Percentiles rank a stretch among this genome's conserved stretches.
Conservation (phyloP, 257 asterid species). For the Galeopsis tetrahit region DNA sequence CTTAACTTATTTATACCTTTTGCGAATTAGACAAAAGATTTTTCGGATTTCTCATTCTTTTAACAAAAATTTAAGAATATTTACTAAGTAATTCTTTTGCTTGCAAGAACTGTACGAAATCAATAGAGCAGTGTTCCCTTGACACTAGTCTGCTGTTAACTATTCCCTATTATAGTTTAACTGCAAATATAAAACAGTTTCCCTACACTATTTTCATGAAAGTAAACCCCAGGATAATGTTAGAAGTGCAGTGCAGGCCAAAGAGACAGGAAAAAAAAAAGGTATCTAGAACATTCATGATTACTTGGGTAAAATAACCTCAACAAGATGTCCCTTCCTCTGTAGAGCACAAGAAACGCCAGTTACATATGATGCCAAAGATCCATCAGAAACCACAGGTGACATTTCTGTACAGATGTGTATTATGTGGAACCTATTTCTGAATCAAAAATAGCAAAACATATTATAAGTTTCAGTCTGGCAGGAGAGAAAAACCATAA, state of each 20-base stretch:
- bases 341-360: slow-evolving; percentile 75
- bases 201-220: background rate
- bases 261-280: slow-evolving; percentile 25
- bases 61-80: background rate
- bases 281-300: slow-evolving; percentile 37
- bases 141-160: slow-evolving; percentile 17
- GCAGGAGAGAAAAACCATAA: slow-evolving; percentile 18
- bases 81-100: background rate
- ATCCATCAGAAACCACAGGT: slow-evolving; percentile 75
- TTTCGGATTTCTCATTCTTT: background rate
- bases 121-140: background rate
- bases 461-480: slow-evolving; percentile 23
- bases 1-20: background rate
- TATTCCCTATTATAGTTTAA: slow-evolving; percentile 1
- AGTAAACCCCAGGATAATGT: slow-evolving; percentile 7
- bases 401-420: slow-evolving; percentile 92
- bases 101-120: background rate
- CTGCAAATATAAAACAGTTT: background rate
- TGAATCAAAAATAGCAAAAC: slow-evolving; percentile 38
- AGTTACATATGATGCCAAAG: slow-evolving; percentile 75
- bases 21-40: slow-evolving; percentile 2
- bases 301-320: slow-evolving; percentile 93
- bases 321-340: slow-evolving; percentile 78
- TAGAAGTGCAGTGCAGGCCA: slow-evolving; percentile 19
- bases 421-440: slow-evolving; percentile 69